Percentiles rank a stretch among this genome's conserved stretches.
Evolutionary conservation across 805 yeast genomes (phyloP).

Genomic region (Cyberlindnera xishuangbannaensis): DNA sequence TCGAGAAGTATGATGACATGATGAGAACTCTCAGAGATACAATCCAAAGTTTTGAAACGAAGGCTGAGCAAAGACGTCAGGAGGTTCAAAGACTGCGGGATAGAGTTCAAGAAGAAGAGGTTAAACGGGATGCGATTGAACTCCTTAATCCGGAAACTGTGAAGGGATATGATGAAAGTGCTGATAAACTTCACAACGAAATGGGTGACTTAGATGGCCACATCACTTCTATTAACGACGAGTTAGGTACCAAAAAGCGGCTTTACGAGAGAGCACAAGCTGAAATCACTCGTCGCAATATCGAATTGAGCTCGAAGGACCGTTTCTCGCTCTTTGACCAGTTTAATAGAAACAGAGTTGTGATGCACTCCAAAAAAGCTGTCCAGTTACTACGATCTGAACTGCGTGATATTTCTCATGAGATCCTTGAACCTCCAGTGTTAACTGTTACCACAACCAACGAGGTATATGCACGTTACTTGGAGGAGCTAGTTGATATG

Average conservation of each 20-base stretch:
- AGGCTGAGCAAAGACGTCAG: constrained; percentile 26
- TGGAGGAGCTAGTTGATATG: constrained; percentile 52
- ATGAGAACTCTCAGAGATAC: not conserved
- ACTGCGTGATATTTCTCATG: constrained; percentile 29
- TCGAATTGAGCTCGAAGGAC: constrained; percentile 39
- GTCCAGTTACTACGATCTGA: constrained; percentile 37
- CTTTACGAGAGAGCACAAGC: not conserved
- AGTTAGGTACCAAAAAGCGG: constrained; percentile 30
- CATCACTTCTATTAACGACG: constrained; percentile 37
- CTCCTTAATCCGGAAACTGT: constrained; percentile 6
- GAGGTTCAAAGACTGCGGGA: constrained; percentile 29
- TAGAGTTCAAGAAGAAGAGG: constrained; percentile 24
- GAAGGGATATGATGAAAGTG: constrained; percentile 7
- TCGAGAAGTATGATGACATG: constrained; percentile 25
- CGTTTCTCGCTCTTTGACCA: constrained; percentile 38
- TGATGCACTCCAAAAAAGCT: constrained; percentile 29
- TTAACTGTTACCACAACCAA: constrained; percentile 54
- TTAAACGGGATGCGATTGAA: constrained; percentile 9
- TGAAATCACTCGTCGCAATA: not conserved
- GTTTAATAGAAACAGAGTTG: constrained; percentile 2
- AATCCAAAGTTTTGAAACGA: constrained; percentile 1
- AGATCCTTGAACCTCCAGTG: constrained; percentile 70
- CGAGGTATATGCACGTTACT: constrained; percentile 41
- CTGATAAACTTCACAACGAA: constrained; percentile 26
- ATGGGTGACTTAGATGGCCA: constrained; percentile 31